Conservation (phyloP, 2,329 filamentous ascomycete species). For the Onygenales sp. region DNA sequence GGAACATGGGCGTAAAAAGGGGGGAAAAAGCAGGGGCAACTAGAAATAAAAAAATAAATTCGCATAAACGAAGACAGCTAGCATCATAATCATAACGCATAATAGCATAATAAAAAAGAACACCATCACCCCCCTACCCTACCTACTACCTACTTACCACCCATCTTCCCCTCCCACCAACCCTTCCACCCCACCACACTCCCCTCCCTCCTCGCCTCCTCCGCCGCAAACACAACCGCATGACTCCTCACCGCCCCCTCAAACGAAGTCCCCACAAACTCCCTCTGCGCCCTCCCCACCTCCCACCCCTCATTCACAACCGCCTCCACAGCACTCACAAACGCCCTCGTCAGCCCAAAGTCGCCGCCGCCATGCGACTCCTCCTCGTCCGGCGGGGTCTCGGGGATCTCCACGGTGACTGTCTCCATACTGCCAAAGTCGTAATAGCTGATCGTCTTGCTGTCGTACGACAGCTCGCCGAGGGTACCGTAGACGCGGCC, state of each 20-base stretch:
- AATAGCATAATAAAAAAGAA: not conserved
- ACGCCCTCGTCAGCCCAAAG: conserved; percentile 68
- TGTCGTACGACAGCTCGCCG: conserved; percentile 83
- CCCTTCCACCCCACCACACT: conserved; percentile 63
- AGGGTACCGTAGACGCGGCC: conserved; percentile 76
- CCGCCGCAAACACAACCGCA: conserved; percentile 86
- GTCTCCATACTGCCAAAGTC: conserved; percentile 53
- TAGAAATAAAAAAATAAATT: not conserved
- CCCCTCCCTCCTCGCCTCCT: conserved; percentile 64
- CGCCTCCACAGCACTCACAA: conserved; percentile 69
- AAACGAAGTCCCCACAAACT: conserved; percentile 69
- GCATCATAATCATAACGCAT: not conserved
- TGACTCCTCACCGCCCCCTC: conserved; percentile 86
- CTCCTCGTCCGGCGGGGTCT: conserved; percentile 47
- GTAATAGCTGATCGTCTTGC: conserved; percentile 61
- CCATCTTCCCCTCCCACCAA: conserved; percentile 61
- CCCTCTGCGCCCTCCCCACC: conserved; percentile 61
- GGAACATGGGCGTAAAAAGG: too few relatives aligned
- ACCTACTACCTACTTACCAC: not conserved
- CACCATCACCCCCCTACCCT: not conserved
- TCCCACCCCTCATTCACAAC: conserved; percentile 63
- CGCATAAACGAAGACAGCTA: not conserved
- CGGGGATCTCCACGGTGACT: conserved; percentile 50
- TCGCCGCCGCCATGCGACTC: conserved; percentile 66
- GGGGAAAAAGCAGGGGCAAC: too few relatives aligned